Evolutionary conservation across 1,284 basidiomycete genomes (phyloP).

Genomic region (Cystobasidium pallidum): DNA sequence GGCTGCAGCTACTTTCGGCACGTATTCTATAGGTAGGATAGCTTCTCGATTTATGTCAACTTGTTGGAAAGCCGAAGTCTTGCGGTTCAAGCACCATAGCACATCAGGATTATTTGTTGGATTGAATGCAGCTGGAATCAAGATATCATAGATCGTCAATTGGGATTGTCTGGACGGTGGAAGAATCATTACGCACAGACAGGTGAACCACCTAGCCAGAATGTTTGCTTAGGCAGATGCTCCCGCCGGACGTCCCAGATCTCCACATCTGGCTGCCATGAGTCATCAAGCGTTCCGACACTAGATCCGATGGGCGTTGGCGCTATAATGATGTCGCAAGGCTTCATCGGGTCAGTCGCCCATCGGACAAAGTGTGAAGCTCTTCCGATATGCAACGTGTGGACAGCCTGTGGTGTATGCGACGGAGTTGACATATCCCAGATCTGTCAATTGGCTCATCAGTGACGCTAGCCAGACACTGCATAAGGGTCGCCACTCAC

Average conservation of each 20-base stretch:
- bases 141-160: background rate
- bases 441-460: constrained; percentile 1
- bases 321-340: constrained; percentile 32
- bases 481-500: background rate
- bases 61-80: constrained; percentile 35
- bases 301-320: constrained; percentile 7
- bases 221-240: constrained; percentile 34
- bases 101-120: constrained; percentile 29
- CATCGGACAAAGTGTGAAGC: constrained; percentile 36
- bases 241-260: constrained; percentile 42
- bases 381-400: constrained; percentile 32
- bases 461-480: background rate
- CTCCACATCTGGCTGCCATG: constrained; percentile 43
- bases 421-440: constrained; percentile 41
- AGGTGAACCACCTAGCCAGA: constrained; percentile 35
- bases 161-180: too few relatives aligned
- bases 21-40: constrained; percentile 11
- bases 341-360: constrained; percentile 21
- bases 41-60: constrained; percentile 35
- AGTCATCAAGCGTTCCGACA: constrained; percentile 9
- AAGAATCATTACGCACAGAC: constrained; percentile 14
- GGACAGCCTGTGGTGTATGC: constrained; percentile 17
- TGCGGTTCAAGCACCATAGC: constrained; percentile 29
- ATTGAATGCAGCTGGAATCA: constrained; percentile 4
- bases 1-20: constrained; percentile 27